These are phyloP conservation scores for Gyrodon lividus DNA, from an alignment of 768 basidiomycete species.

Conservation along the genomic window DNA sequence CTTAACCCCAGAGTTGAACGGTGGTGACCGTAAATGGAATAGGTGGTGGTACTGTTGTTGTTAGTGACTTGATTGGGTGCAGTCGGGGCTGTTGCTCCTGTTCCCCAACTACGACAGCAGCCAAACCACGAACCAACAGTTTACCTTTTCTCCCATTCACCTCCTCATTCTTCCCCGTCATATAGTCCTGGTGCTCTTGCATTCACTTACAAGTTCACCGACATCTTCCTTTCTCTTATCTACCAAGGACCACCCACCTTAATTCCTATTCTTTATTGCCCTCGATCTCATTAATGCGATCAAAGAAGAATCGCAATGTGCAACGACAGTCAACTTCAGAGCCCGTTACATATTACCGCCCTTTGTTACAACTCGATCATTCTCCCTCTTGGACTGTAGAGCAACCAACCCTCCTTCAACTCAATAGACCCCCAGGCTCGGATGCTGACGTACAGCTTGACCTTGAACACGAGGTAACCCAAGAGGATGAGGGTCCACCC, in stretches of 20 bases:
- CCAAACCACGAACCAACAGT: conserved; percentile 6
- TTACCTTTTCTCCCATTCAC: not conserved
- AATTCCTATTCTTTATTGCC: conserved; percentile 8
- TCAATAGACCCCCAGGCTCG: conserved; percentile 10
- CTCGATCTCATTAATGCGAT: conserved; percentile 30
- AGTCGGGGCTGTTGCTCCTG: conserved; percentile 22
- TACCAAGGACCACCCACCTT: conserved; percentile 22
- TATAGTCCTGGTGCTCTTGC: conserved; percentile 26
- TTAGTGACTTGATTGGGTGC: conserved; percentile 20
- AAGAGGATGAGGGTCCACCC: conserved; percentile 24
- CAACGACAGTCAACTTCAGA: conserved; percentile 20
- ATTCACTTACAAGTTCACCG: conserved; percentile 33
- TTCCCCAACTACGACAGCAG: conserved; percentile 23
- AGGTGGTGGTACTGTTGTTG: not conserved
- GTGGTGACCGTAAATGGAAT: conserved; percentile 17
- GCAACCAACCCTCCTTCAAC: conserved; percentile 3
- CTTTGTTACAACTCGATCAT: conserved; percentile 33
- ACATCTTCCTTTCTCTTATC: conserved; percentile 13
- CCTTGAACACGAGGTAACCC: conserved; percentile 10
- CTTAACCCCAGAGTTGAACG: not conserved
- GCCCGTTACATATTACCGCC: conserved; percentile 22
- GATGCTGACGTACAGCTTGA: conserved; percentile 11
- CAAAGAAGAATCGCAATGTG: conserved; percentile 26
- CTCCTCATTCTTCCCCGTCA: not conserved
- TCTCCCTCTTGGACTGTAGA: conserved; percentile 22